Base-by-base conservation (phyloP, 2,329 filamentous ascomycete genomes). In the Diaporthe aspalathi region DNA sequence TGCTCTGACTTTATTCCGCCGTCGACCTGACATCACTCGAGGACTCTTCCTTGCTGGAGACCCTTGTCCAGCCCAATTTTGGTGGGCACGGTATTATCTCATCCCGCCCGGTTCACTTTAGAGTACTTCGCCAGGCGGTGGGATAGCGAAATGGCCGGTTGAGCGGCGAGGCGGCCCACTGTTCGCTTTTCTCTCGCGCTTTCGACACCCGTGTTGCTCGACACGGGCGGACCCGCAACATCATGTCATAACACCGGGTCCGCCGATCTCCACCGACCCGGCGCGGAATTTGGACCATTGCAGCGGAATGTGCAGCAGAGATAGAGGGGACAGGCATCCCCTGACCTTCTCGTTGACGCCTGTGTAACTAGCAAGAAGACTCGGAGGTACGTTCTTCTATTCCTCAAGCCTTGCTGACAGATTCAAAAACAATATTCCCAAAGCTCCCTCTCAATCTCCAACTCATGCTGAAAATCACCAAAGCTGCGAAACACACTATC, bases 101-200 rank as follows among this genome's bases (percentile, higher is more conserved):
- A 65, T 50, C 24, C 6, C 12, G 49, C 20, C 40, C 20, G 24
- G 20, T 11, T 49, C 5, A 6, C 17, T 38, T 35, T 17, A 12
- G n/a, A n/a, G n/a, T n/a, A n/a, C 32, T 35, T 63, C 60, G 43
- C 27, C 60, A 63, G 43, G 27, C 43, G 60, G 57, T 11, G 20
- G 57, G 43, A 47, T 63, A 63, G 43, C 60, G 60, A 63, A 49
- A n/a, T 32, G 60, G 29, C 57, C 57, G 57, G 27, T 35, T 63
- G 27, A 24, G 57, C 43, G 43, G 57, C 57, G 57, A 49, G 20
- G 9, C 22, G 43, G 5, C n/a, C 60, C 60, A 49, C 60, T 49
- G 49, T 63, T 63, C 60, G 60, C 43, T 12, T 22, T 38, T 63
- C 43, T 24, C 60, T 63, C 60, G 60, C 60, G 35, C 60, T 63